phyloP scores from a whole-genome alignment of 345 rosid species.

The Rhodamnia argentea region DNA sequence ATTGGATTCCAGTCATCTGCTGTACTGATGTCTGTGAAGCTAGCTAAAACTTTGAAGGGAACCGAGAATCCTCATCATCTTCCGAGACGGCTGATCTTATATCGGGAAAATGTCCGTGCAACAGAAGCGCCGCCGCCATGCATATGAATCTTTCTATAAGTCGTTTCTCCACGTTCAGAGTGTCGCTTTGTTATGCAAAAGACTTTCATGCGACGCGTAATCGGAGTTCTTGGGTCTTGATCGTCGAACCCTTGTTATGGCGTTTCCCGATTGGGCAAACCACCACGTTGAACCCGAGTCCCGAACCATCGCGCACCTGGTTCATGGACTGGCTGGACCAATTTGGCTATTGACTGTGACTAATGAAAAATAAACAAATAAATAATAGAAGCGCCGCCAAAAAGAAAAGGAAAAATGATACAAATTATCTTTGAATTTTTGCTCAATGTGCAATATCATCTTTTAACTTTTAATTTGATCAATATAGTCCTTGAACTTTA shows the following conservation, averaged over 20 bases:
- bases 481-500: too few species aligned
- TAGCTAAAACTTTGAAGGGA: neutral
- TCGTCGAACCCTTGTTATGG: neutral
- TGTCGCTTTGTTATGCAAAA: neutral
- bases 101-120: neutral
- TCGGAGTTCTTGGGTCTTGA: neutral
- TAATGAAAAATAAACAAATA: neutral
- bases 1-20: neutral
- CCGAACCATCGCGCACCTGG: neutral
- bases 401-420: neutral
- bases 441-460: too few species aligned
- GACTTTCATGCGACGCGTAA: neutral
- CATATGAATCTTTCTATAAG: neutral
- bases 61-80: neutral
- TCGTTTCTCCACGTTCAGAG: neutral
- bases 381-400: neutral
- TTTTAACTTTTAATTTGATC: too few species aligned
- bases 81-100: neutral
- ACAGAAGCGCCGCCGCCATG: neutral
- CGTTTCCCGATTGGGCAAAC: neutral
- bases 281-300: neutral
- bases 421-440: too few species aligned
- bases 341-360: neutral
- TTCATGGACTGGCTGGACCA: fast-evolving
- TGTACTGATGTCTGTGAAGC: neutral